Conservation (phyloP, 2,329 filamentous ascomycete genomes). For the Colletotrichum salicis region DNA sequence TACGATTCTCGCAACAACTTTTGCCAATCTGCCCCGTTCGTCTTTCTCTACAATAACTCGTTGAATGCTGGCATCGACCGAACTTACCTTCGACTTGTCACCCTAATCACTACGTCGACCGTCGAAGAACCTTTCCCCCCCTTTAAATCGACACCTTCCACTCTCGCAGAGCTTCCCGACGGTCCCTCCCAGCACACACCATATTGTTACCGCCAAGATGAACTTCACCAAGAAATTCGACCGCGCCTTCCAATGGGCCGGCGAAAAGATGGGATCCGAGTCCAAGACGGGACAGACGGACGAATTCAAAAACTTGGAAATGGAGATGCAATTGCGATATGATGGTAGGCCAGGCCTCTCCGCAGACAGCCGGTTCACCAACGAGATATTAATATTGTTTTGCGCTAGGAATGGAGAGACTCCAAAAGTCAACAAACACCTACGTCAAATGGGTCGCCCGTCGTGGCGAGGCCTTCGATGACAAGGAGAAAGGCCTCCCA, state of each 20-base stretch:
- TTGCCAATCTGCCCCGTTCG: neutral
- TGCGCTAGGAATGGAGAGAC: conserved; percentile 84
- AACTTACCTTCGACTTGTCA: neutral
- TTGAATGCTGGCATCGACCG: conserved; percentile 34
- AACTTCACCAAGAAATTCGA: conserved; percentile 85
- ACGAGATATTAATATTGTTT: conserved; percentile 20
- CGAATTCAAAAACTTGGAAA: conserved; percentile 89
- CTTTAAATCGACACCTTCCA: neutral
- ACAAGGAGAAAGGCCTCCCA: conserved; percentile 87
- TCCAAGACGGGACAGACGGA: conserved; percentile 87
- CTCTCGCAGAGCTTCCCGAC: neutral
- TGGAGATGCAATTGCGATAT: conserved; percentile 88
- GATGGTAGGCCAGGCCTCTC: conserved; percentile 71
- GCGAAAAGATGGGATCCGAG: conserved; percentile 94
- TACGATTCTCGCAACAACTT: conserved; percentile 10
- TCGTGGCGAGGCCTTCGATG: conserved; percentile 80
- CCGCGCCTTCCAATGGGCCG: conserved; percentile 97
- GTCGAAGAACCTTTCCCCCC: neutral
- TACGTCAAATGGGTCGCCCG: conserved; percentile 92
- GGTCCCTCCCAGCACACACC: neutral
- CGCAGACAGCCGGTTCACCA: neutral
- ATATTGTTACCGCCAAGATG: conserved; percentile 49
- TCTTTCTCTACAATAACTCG: neutral
- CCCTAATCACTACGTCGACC: conserved; percentile 10
- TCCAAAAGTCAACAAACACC: conserved; percentile 84